Evolutionary conservation across 2,329 filamentous ascomycete genomes (phyloP).

Genomic region (Ophiocordyceps australis): DNA sequence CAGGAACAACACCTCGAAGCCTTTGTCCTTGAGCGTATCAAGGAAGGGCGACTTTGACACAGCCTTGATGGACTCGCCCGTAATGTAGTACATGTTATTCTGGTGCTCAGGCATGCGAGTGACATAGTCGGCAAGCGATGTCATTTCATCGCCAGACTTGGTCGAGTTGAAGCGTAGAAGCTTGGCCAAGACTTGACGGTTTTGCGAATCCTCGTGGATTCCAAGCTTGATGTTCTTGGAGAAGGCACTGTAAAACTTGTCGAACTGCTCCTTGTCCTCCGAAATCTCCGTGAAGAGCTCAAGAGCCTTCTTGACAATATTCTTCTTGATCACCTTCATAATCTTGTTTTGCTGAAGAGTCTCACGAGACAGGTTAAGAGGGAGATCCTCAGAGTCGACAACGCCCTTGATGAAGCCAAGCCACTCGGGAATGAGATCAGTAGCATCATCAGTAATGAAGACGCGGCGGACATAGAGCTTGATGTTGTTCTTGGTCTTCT

Average conservation of each 20-base stretch:
- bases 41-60: slow-evolving; percentile 98
- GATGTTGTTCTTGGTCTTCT: slow-evolving; percentile 99
- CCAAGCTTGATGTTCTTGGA: slow-evolving; percentile 99
- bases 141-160: slow-evolving; percentile 93
- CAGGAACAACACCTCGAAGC: slow-evolving; percentile 98
- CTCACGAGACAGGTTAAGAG: slow-evolving; percentile 98
- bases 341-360: slow-evolving; percentile 99
- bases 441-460: slow-evolving; percentile 99
- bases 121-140: slow-evolving; percentile 91
- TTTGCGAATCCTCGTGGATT: slow-evolving; percentile 99
- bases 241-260: slow-evolving; percentile 99
- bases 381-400: slow-evolving; percentile 98
- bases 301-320: slow-evolving; percentile 99
- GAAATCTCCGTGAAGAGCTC: slow-evolving; percentile 99
- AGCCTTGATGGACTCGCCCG: slow-evolving; percentile 96
- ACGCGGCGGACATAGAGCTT: slow-evolving; percentile 99
- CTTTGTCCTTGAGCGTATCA: slow-evolving; percentile 95
- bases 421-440: slow-evolving; percentile 98
- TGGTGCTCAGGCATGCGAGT: slow-evolving; percentile 99
- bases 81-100: slow-evolving; percentile 99
- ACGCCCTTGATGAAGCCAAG: slow-evolving; percentile 99
- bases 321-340: slow-evolving; percentile 99
- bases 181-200: slow-evolving; percentile 85
- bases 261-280: slow-evolving; percentile 99
- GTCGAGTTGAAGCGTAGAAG: slow-evolving; percentile 97